Evolutionary conservation across 352 stramenopile species (phyloP), one percentile per base, ranked within the genome.

Genomic region (Phytophthora nicotianae): DNA sequence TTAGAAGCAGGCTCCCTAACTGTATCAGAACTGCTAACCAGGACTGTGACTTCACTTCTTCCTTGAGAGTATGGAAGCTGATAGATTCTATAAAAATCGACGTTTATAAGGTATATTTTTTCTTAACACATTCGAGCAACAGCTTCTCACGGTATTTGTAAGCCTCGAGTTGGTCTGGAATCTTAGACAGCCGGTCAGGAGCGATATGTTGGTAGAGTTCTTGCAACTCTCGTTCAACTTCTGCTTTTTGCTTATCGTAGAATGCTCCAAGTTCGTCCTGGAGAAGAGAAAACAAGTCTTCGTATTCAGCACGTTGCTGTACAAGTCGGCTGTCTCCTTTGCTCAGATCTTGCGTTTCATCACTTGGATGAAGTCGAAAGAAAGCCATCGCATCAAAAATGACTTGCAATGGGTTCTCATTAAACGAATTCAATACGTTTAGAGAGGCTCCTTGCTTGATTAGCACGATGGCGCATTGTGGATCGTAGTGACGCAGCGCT

Each of bases 171-270:
- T 90, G 80, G 7, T n/a, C 23, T 4, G 59, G 37, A 6, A 90
- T 69, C 50, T 93, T 91, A 1, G 42, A 24, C 9, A 90, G 10
- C 0, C 79, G 70, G 4, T 93, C 84, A 1, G 84, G 80, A 5
- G 82, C 81, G 23, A 70, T 67, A 10, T 60, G 27, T 3, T 72
- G 54, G 42, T 90, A 93, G 8, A 91, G 62, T 3, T 42, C 37
- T 16, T 60, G 43, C 6, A 93, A 50, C 5, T 81, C 61, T 10
- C 52, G 37, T 14, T 71, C 54, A 8, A 76, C 55, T 5, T 43
- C 4, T 9, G 37, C 32, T 29, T 67, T 75, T 19, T 72, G 52
- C 2, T 51, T 29, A 0, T 62, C 29, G 33, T 88, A 72, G 50
- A 83, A 81, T 4, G 17, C 10, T 2, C 48, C 6, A 3, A 93